A percentile compares a stretch with the other conserved stretches of the same genome.
These are phyloP conservation scores for Arachnomyces sp. DNA, from an alignment of 2,329 filamentous ascomycete genomes.

Conservation along the genomic window DNA sequence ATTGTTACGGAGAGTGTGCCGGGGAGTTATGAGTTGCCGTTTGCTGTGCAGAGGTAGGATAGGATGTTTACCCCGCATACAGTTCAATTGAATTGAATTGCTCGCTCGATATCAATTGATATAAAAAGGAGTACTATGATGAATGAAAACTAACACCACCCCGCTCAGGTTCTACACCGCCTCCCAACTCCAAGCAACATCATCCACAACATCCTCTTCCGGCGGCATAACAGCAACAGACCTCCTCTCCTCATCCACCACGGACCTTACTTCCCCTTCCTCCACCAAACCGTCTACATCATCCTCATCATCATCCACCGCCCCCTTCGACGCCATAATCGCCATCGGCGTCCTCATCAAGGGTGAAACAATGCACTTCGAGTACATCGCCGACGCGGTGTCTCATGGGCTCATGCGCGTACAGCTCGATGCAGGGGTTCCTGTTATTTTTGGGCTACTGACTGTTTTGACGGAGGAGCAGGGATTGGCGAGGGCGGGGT, in stretches of 20 bases:
- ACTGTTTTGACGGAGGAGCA: constrained; percentile 86
- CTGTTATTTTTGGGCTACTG: constrained; percentile 84
- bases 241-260: constrained; percentile 53
- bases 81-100: no score
- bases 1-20: constrained; percentile 86
- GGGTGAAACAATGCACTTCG: constrained; percentile 98
- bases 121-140: no score
- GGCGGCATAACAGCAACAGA: constrained; percentile 41
- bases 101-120: neutral
- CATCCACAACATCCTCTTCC: constrained; percentile 35
- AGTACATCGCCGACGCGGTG: constrained; percentile 91
- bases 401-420: constrained; percentile 90
- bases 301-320: constrained; percentile 12
- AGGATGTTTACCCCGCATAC: no score
- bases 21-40: constrained; percentile 88
- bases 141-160: neutral
- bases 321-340: constrained; percentile 84
- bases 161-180: constrained; percentile 64
- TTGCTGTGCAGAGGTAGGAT: constrained; percentile 71
- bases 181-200: constrained; percentile 72
- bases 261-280: constrained; percentile 53
- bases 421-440: constrained; percentile 78
- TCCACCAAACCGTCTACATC: constrained; percentile 25
- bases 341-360: constrained; percentile 96
- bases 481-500: constrained; percentile 72